phyloP scores from a whole-genome alignment of 345 rosid species.

The Syzygium jambos region DNA sequence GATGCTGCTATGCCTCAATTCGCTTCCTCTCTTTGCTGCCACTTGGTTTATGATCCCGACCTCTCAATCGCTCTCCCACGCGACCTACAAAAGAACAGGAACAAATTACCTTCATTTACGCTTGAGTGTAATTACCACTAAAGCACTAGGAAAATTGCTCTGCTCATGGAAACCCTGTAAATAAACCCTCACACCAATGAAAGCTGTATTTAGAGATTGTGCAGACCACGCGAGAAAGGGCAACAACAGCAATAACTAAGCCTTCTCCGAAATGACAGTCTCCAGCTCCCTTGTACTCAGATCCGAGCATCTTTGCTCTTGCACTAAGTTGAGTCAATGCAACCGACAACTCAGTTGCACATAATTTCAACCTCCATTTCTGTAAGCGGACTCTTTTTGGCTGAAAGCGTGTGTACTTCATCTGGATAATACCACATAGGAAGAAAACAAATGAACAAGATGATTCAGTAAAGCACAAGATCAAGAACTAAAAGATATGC shows the following conservation, averaged over 20 bases:
- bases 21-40: slow-evolving; percentile 52
- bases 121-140: too few species aligned
- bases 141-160: too few species aligned
- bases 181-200: background rate
- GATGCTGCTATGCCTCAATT: slow-evolving; percentile 41
- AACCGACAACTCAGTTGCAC: background rate
- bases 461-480: background rate
- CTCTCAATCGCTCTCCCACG: slow-evolving; percentile 71
- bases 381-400: background rate
- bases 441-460: background rate
- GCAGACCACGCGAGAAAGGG: background rate
- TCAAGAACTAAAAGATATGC: background rate
- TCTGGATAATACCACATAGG: background rate
- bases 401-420: background rate
- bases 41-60: slow-evolving; percentile 89
- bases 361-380: background rate
- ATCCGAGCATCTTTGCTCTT: background rate
- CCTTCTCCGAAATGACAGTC: background rate
- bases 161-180: background rate
- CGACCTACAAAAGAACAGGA: background rate
- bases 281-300: background rate
- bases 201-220: background rate
- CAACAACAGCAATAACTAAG: background rate
- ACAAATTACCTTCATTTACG: too few species aligned
- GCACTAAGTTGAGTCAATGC: background rate